phyloP scores from a whole-genome alignment of 2,329 filamentous ascomycete species.

The Aspergillus thermomutatus region DNA sequence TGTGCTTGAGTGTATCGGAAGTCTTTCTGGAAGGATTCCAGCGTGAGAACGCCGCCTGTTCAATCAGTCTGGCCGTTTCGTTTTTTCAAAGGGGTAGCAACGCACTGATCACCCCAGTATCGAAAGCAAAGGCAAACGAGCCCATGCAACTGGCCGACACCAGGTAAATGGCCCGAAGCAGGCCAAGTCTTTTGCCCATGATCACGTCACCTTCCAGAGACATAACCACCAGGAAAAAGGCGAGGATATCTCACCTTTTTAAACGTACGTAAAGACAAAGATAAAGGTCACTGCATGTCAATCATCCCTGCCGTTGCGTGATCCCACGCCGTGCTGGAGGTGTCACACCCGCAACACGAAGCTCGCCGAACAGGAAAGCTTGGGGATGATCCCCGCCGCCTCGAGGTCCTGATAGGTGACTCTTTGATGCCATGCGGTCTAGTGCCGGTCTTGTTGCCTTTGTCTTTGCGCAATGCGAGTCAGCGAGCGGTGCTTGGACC shows the following conservation, averaged over 20 bases:
- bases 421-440: too few species aligned
- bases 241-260: not conserved
- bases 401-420: not conserved
- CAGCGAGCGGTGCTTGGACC: not conserved
- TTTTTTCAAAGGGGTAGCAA: not conserved
- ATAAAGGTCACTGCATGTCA: not conserved
- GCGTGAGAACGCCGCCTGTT: conserved; percentile 44
- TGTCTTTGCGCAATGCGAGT: not conserved
- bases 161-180: conserved; percentile 35
- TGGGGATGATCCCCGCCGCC: not conserved
- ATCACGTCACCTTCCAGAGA: conserved; percentile 16
- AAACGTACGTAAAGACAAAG: not conserved
- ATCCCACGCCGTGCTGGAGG: not conserved
- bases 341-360: not conserved
- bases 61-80: not conserved
- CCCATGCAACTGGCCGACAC: conserved; percentile 37
- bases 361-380: not conserved
- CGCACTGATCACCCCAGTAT: conserved; percentile 37
- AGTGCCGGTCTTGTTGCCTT: not conserved
- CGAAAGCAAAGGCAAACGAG: conserved; percentile 39
- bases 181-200: conserved; percentile 34
- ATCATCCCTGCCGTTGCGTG: not conserved
- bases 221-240: not conserved
- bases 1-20: conserved; percentile 35
- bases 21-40: conserved; percentile 42